phyloP scores from a whole-genome alignment of 768 basidiomycete genomes.

The Rubroboletus pulcherrimus region DNA sequence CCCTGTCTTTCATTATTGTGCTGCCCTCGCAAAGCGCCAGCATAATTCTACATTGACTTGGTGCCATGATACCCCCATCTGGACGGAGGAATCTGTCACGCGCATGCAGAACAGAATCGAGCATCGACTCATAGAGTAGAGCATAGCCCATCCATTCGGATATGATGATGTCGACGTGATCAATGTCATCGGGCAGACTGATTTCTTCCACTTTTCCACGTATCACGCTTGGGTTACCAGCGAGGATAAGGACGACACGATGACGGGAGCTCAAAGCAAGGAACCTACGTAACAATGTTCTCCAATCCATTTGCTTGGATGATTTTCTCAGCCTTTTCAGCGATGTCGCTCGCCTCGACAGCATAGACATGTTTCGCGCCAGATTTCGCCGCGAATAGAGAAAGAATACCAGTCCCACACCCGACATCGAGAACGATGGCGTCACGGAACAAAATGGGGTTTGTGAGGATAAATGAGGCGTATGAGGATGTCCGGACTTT shows the following conservation, averaged over 20 bases:
- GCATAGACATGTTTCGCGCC: slow-evolving; percentile 90
- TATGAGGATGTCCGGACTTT: slow-evolving; percentile 92
- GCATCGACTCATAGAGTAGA: slow-evolving; percentile 93
- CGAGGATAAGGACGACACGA: slow-evolving; percentile 6
- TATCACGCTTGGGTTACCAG: slow-evolving; percentile 53
- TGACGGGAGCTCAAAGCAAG: slow-evolving; percentile 1
- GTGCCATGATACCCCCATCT: slow-evolving; percentile 77
- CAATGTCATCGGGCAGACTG: slow-evolving; percentile 61
- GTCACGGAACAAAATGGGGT: slow-evolving; percentile 75
- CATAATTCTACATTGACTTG: slow-evolving; percentile 84
- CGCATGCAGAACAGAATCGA: slow-evolving; percentile 89
- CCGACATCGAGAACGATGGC: slow-evolving; percentile 93
- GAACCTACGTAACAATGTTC: slow-evolving; percentile 59
- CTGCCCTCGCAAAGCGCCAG: slow-evolving; percentile 76
- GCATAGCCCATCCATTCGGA: slow-evolving; percentile 99
- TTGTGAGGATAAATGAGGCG: slow-evolving; percentile 84
- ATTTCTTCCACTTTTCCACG: slow-evolving; percentile 91
- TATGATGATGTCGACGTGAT: slow-evolving; percentile 88
- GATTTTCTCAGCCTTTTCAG: slow-evolving; percentile 71
- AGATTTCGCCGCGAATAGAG: slow-evolving; percentile 82
- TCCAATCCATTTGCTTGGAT: slow-evolving; percentile 72
- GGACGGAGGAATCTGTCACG: slow-evolving; percentile 81
- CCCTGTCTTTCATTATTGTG: slow-evolving; percentile 73
- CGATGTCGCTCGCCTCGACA: slow-evolving; percentile 86
- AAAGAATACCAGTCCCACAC: slow-evolving; percentile 92